Evolutionary conservation across 225 moss, liverwort and hornwort species (phyloP).

Genomic region (Pseudoscleropodium purum): DNA sequence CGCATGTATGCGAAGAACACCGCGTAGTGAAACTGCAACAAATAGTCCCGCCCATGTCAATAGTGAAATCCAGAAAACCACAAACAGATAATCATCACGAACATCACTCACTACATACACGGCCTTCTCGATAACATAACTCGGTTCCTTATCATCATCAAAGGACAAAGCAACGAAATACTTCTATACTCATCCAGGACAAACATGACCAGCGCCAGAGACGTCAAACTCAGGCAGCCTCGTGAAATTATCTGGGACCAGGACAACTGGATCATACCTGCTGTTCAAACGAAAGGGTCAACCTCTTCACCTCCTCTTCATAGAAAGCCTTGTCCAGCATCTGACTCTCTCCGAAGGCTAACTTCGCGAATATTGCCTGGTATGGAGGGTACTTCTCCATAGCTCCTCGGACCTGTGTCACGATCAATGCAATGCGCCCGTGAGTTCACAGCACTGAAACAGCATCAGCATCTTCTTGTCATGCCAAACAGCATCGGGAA

Average conservation of each 20-base stretch:
- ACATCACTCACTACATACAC: not conserved
- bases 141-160: not conserved
- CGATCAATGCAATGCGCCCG: not conserved
- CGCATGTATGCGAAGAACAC: constrained; percentile 89
- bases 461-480: not conserved
- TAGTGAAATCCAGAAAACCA: not conserved
- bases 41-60: not conserved
- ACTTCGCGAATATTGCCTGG: constrained; percentile 81
- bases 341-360: constrained; percentile 95
- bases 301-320: constrained; percentile 85
- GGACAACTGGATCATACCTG: constrained; percentile 40
- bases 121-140: not conserved
- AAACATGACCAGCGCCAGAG: not conserved
- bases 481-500: not conserved
- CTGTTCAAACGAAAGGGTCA: constrained; percentile 83
- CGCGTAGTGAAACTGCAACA: constrained; percentile 82
- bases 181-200: not conserved
- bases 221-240: not conserved
- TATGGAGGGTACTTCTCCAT: constrained; percentile 98
- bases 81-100: not conserved
- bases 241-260: not conserved
- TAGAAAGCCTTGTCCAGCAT: constrained; percentile 98
- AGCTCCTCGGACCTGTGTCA: constrained; percentile 68
- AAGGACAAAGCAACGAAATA: not conserved
- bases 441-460: not conserved